Evolutionary conservation across 257 asterid genomes (phyloP).

Genomic region (Solanum peruvianum): DNA sequence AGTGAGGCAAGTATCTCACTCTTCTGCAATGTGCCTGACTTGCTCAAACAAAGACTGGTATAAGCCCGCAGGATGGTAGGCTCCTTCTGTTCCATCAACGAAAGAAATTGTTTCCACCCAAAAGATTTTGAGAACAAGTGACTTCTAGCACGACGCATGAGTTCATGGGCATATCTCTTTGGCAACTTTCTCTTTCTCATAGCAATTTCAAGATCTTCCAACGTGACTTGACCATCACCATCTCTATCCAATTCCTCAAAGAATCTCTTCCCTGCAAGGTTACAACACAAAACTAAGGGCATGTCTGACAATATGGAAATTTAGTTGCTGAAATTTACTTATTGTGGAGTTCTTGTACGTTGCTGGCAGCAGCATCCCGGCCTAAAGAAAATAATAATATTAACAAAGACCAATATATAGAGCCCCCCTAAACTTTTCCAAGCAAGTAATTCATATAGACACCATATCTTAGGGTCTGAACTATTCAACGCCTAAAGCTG

Average conservation of each 20-base stretch:
- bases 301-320: not conserved
- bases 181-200: constrained; percentile 93
- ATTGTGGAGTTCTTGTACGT: not conserved
- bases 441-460: not conserved
- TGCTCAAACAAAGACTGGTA: constrained; percentile 95
- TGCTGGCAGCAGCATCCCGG: not conserved
- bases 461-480: not conserved
- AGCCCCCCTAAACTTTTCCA: not conserved
- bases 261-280: constrained; percentile 75
- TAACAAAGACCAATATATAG: not conserved
- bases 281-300: not conserved
- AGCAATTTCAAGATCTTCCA: constrained; percentile 96
- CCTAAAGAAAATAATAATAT: not conserved
- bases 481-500: not conserved
- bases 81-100: constrained; percentile 97
- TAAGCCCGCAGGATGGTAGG: constrained; percentile 96
- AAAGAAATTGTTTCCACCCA: constrained; percentile 95
- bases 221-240: constrained; percentile 94
- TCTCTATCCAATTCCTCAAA: constrained; percentile 96
- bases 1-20: constrained; percentile 86
- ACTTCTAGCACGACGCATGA: constrained; percentile 85
- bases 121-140: constrained; percentile 87
- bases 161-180: constrained; percentile 79
- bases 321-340: not conserved
- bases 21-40: constrained; percentile 89